A percentile compares a stretch with the other conserved stretches of the same genome.
Evolutionary conservation across 2,329 filamentous ascomycete genomes (phyloP).

Genomic region (Hypoxylon sp.): DNA sequence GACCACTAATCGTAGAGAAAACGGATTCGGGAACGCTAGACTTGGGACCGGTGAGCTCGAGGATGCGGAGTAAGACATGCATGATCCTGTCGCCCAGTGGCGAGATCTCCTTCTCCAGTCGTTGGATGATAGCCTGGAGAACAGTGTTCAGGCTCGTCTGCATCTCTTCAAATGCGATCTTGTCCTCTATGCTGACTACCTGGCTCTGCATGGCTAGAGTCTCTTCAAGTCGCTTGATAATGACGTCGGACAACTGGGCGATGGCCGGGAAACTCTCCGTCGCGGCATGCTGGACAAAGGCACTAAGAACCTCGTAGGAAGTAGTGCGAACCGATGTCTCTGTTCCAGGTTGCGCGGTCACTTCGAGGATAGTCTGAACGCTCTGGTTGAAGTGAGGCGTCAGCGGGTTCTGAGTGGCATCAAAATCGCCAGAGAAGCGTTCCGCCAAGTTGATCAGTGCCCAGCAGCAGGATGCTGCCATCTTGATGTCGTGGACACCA

Average conservation of each 20-base stretch:
- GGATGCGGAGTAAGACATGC: conserved; percentile 83
- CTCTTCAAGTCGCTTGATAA: conserved; percentile 89
- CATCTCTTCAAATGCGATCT: conserved; percentile 95
- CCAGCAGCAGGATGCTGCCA: conserved; percentile 99
- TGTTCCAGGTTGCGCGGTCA: conserved; percentile 83
- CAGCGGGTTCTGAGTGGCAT: conserved; percentile 79
- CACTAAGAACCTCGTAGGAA: conserved; percentile 95
- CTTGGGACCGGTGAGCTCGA: conserved; percentile 80
- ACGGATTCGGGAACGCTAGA: conserved; percentile 94
- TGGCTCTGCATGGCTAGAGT: conserved; percentile 90
- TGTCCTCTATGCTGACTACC: conserved; percentile 96
- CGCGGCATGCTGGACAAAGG: conserved; percentile 90
- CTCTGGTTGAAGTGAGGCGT: conserved; percentile 94
- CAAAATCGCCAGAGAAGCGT: conserved; percentile 87
- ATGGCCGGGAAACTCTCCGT: conserved; percentile 84
- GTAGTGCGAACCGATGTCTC: conserved; percentile 93
- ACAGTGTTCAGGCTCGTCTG: conserved; percentile 95
- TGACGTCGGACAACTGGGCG: conserved; percentile 83
- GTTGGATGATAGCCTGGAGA: conserved; percentile 87
- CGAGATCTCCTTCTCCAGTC: conserved; percentile 88
- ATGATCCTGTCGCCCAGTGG: conserved; percentile 95
- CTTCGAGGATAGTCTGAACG: conserved; percentile 81
- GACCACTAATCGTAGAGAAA: conserved; percentile 90
- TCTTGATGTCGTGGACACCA: conserved; percentile 90
- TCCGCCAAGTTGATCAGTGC: conserved; percentile 98